These are phyloP conservation scores for Arctium minus DNA, from an alignment of 129 eudicot genomes.

Conservation along the genomic window DNA sequence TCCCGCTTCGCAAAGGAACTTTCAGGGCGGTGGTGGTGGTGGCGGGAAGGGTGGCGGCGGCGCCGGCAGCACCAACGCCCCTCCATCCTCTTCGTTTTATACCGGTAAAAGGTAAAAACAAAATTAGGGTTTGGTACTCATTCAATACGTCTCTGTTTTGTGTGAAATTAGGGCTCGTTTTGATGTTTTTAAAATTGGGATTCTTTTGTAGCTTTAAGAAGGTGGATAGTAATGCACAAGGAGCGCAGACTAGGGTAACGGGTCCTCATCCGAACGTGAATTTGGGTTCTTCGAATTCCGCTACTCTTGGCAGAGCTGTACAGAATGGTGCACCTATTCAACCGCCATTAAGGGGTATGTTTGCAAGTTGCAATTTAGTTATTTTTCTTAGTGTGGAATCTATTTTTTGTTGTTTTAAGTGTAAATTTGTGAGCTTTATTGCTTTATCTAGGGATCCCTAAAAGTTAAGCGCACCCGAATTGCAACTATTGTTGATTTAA, in stretches of 20 bases:
- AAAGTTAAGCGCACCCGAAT: too few relatives aligned
- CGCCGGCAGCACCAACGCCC: conserved; percentile 48
- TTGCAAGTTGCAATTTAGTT: background rate
- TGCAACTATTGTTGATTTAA: too few relatives aligned
- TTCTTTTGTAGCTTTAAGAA: conserved; percentile 53
- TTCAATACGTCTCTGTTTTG: background rate
- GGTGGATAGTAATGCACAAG: conserved; percentile 59
- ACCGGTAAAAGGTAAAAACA: conserved; percentile 47
- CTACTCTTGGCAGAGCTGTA: conserved; percentile 28
- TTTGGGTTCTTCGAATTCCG: conserved; percentile 26
- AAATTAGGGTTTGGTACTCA: conserved; percentile 7
- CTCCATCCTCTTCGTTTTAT: conserved; percentile 32
- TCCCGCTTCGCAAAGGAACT: conserved; percentile 48
- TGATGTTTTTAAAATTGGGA: background rate
- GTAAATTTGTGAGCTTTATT: background rate
- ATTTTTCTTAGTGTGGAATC: background rate
- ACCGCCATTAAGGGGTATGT: conserved; percentile 46
- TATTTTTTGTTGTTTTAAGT: background rate
- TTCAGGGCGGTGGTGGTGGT: conserved; percentile 54
- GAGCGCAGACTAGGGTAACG: conserved; percentile 42
- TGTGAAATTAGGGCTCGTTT: conserved; percentile 26
- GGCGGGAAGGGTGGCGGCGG: conserved; percentile 54
- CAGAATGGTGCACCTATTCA: conserved; percentile 73
- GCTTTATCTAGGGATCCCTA: background rate
- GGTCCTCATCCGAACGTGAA: conserved; percentile 32